Evolutionary conservation across 805 yeast species (phyloP), one percentile per base, ranked within the genome.

Genomic region (Tetrapisispora pingtungensis): DNA sequence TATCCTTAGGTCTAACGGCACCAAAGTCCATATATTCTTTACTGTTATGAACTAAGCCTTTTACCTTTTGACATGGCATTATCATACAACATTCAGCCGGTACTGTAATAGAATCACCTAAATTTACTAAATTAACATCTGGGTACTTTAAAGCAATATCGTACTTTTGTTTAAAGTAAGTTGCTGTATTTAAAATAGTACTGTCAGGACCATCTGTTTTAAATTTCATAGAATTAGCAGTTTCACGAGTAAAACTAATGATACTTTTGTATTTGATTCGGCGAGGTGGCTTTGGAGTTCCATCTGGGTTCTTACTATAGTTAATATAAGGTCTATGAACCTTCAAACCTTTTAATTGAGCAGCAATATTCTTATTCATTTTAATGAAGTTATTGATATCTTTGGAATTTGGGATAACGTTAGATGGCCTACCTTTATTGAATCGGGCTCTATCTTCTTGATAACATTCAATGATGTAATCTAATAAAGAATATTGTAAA

Each of bases 61-160:
- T 54, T 20, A 52, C 42, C 43, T 52, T 54, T 38, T 54, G 56
- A 33, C 58, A 56, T 28, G 56, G 55, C 33, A 52, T 51, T 20
- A 54, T 54, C 13, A 47, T 49, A 37, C 51, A 45, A 47, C 55
- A 51, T 47, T 54, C 56, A 17, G 55, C 46, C 19, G 56, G 56
- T 15, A 51, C 51, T 19, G 44, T 41, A 26, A 49, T 50, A 20
- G 45, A 43, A 41, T 54, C 55, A 33, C 56, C 54, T 18, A 54
- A 37, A 33, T 48, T 46, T 12, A 54, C 45, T 44, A 54, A 43
- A 34, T 47, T 47, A 8, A 45, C 47, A 41, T 47, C 51, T n/a
- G 58, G 56, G 39, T 52, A 53, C 36, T 51, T 48, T 32, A 52
- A 41, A 19, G 46, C 51, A 31, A 54, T 53, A 18, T 41, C 36